phyloP scores from a whole-genome alignment of 139 green algal species.

The Spirogloea muscicola region DNA sequence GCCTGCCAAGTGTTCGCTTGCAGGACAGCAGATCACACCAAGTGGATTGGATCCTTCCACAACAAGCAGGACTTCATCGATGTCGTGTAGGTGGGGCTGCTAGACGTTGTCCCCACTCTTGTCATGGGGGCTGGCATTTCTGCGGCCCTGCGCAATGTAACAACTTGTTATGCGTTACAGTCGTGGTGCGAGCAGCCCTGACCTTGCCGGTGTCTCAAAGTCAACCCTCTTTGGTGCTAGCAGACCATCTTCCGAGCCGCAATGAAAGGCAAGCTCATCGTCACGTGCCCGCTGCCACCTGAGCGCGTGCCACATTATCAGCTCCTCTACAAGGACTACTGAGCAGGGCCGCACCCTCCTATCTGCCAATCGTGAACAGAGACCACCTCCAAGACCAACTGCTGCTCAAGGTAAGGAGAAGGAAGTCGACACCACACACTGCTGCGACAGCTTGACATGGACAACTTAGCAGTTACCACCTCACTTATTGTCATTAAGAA shows the following conservation, averaged over 20 bases:
- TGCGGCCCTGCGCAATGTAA: no score
- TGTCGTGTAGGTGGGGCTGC: constrained; percentile 30
- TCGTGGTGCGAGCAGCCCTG: neutral
- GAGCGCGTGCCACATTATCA: constrained; percentile 22
- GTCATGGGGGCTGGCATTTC: no score
- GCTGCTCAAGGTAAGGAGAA: no score
- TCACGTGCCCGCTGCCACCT: constrained; percentile 32
- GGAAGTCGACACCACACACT: no score
- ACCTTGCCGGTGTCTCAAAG: neutral
- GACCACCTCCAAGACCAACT: no score
- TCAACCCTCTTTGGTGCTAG: neutral
- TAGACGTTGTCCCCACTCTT: no score
- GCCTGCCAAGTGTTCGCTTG: no score
- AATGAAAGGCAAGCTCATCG: constrained; percentile 38
- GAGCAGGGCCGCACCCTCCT: no score
- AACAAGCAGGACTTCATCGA: constrained; percentile 48
- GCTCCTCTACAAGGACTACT: constrained; percentile 32
- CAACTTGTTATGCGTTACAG: neutral
- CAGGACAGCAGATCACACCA: constrained; percentile 43
- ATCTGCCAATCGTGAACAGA: no score
- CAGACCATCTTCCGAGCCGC: constrained; percentile 27
- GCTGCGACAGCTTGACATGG: no score
- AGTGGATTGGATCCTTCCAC: constrained; percentile 42
- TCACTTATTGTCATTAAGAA: no score
- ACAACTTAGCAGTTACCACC: no score